Evolutionary conservation across 805 yeast genomes (phyloP), one percentile per base, ranked within the genome.

Genomic region (Barnettozyma populi): DNA sequence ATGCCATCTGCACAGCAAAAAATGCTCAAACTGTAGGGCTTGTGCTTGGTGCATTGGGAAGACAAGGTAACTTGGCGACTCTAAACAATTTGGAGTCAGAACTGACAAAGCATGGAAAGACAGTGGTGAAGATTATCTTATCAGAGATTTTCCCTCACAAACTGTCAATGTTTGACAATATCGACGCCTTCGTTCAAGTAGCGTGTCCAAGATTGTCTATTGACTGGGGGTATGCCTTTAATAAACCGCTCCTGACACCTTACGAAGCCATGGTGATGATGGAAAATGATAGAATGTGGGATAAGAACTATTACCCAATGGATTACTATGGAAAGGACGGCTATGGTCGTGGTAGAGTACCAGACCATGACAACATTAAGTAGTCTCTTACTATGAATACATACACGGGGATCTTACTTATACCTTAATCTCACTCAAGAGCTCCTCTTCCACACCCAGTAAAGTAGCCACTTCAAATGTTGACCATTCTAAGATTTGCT

Each of bases 161-260:
- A 57, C 70, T 94, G 34, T 84, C 97, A 10, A 84, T 86, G 83
- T 94, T 94, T 66, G 90, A 88, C 57, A 94, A 88, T 59, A 79
- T 92, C 16, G 99, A 94, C 66, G 95, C 90, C 2, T 94, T 94
- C 74, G 86, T 94, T 13, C 99, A 94, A 66, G 96, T 94, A 3
- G 99, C 99, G 0, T 94, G 99, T 63, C 99, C 99, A 0, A 74
- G 99, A 59, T 70, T 94, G 41, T 88, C 96, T 2, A 92, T 94
- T 37, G 99, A 94, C 65, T 94, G 99, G 99, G 99, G 99, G 0
- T 94, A 94, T 64, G 99, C 99, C 0, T 94, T 94, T 61, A 81
- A 82, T 50, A 86, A 86, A 60, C 99, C 99, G 0, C 69, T 94
- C 38, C 68, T 94, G 49, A 92, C 99, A 0, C 99, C 99, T 0